Evolutionary conservation across 352 stramenopile genomes (phyloP).

Genomic region (Pythium folliculosum): DNA sequence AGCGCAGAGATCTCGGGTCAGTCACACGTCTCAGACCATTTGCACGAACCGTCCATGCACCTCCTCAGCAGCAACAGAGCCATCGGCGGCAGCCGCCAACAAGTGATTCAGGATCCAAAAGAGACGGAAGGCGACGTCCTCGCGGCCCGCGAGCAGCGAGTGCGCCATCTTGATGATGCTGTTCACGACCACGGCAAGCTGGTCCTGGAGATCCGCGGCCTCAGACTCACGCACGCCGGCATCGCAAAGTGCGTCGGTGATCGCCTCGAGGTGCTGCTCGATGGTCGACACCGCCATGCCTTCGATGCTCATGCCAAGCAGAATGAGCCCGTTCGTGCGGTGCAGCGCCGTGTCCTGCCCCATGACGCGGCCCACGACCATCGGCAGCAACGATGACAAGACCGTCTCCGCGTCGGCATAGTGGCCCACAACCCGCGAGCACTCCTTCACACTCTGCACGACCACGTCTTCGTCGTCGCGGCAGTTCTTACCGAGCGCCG

Average conservation of each 20-base stretch:
- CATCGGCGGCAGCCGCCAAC: conserved; percentile 53
- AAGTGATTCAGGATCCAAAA: conserved; percentile 85
- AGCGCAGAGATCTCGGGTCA: not conserved
- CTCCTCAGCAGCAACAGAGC: conserved; percentile 54
- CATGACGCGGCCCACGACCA: conserved; percentile 63
- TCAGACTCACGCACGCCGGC: conserved; percentile 71
- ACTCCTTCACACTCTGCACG: conserved; percentile 61
- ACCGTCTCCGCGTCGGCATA: conserved; percentile 78
- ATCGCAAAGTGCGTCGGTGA: conserved; percentile 76
- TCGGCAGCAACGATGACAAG: conserved; percentile 68
- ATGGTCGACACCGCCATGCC: conserved; percentile 72
- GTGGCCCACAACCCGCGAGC: conserved; percentile 60
- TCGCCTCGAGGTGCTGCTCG: conserved; percentile 62
- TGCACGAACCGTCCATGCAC: conserved; percentile 22
- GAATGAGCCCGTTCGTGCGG: conserved; percentile 74
- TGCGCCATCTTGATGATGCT: conserved; percentile 65
- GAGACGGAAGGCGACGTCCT: conserved; percentile 64
- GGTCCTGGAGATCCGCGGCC: conserved; percentile 65
- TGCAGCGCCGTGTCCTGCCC: conserved; percentile 80
- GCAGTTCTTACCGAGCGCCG: conserved; percentile 69
- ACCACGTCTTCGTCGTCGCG: conserved; percentile 73
- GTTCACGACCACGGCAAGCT: conserved; percentile 57
- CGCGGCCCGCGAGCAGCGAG: conserved; percentile 39
- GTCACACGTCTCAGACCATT: not conserved
- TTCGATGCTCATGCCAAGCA: conserved; percentile 81